Base-by-base conservation (phyloP, 73 alveolate species). In the Tetrahymena borealis region DNA sequence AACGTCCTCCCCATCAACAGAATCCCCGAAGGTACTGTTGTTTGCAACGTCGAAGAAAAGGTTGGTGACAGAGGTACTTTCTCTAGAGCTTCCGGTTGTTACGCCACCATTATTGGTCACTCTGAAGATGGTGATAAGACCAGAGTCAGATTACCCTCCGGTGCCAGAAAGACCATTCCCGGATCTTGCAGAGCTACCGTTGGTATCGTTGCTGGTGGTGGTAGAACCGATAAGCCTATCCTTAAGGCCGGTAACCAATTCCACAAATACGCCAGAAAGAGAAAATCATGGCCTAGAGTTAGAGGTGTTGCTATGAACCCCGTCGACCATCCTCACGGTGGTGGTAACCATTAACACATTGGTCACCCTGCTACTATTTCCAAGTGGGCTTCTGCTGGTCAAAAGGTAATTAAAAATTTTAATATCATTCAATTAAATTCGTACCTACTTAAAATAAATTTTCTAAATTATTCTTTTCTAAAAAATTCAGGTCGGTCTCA, bases 221-320 rank as follows among this genome's bases (percentile, higher is more conserved):
- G 99, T 35, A 98, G 99, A 96, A 96, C 97, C 78, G 99, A 98
- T 94, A 98, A 98, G 96, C 99, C 99, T 11, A 90, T 98, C 33
- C 95, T 98, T 91, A 98, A 98, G 96, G 99, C 99, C 33, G 99
- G 99, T 39, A 97, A 95, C 94, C 93, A 96, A 90, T 97, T 93
- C 97, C 99, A 98, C 97, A 97, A 96, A 94, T 97, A 96, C 96
- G 96, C 96, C 79, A 99, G 98, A 79, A 94, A 97, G 96, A 94
- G 99, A 93, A 97, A 98, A 94, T 94, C 95, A 94, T 98, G 99
- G 99, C 99, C 99, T 32, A 96, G 94, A 92, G 99, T 98, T 43
- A 97, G 99, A 95, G 99, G 99, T 92, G 98, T 96, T 31, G 99
- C 99, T 90, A 98, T 98, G 99, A 98, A 98, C 98, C 99, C 99